Base-by-base conservation (phyloP, 169 alveolate genomes). In the Cryptosporidium ubiquitum region DNA sequence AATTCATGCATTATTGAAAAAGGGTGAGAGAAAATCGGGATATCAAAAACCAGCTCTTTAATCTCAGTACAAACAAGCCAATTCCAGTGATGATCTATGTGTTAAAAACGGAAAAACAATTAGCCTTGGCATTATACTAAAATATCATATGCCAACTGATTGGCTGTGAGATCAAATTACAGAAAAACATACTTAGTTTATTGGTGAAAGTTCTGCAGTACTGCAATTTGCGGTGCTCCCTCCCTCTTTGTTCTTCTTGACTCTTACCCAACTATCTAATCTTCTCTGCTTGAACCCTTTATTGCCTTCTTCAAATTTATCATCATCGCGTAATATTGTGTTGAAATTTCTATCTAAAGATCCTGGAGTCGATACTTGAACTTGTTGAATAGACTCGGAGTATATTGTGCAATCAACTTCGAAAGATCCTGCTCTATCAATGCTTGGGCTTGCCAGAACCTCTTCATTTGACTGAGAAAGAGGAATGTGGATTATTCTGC, bases 391-490 rank as follows among this genome's bases (percentile, higher is more conserved):
- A 12, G 12, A 26, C 49, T 64, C 71, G 51, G 71, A 64, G 71
- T 33, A 35, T 3, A 20, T 33, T 33, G 49, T 33, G 14, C 20
- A 37, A 31, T 64, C 71, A 16, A 10, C 68, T 29, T 61, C 74
- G 18, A 57, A 55, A 39, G 31, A 35, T 20, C 20, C 71, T 2
- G 55, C 31, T 44, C 64, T 40, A n/a, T 61, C 55, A 26, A 79
- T 20, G 20, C 61, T 18, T 20, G 89, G 89, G 23, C 79, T 79
- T 40, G 79, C 68, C 1, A 23, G 1, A 3, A 79, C 47, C 55
- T 79, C 89, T 66, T 79, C 89, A 58, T 79, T 79, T 64, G 89
- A 44, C 75, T 79, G 89, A 14, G 89, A 79, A 79, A 79, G 89
- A 16, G 89, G 89, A 20, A 79, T 79, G 18, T 79, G 89, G 61